phyloP scores from a whole-genome alignment of 306 rosid genomes.

The Trifolium fragiferum region DNA sequence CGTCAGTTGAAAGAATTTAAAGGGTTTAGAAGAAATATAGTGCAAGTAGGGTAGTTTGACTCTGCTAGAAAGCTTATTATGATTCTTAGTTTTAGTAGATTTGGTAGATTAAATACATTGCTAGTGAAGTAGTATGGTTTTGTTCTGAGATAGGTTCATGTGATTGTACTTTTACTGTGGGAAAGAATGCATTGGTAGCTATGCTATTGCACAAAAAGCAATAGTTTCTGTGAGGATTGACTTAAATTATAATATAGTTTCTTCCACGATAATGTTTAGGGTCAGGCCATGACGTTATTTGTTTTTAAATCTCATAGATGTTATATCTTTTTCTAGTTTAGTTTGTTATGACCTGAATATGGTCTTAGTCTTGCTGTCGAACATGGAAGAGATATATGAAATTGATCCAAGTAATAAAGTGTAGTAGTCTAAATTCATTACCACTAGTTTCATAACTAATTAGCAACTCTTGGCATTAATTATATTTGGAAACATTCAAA shows the following conservation, averaged over 20 bases:
- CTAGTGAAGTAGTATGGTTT: background rate
- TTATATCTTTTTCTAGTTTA: slow-evolving; percentile 2
- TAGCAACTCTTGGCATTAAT: background rate
- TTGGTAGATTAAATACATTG: slow-evolving; percentile 11
- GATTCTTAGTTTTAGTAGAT: slow-evolving; percentile 4
- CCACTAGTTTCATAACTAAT: background rate
- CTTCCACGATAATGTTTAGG: background rate
- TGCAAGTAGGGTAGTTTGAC: background rate
- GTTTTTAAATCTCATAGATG: slow-evolving; percentile 17
- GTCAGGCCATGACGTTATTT: background rate
- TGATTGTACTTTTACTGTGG: background rate
- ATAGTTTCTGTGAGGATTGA: background rate
- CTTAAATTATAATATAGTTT: background rate
- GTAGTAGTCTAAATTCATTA: background rate
- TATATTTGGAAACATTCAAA: slow-evolving; percentile 3
- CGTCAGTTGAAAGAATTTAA: background rate
- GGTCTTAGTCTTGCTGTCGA: background rate
- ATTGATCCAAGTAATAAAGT: background rate
- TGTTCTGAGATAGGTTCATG: slow-evolving; percentile 11
- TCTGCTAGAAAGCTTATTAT: background rate
- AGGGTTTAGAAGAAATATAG: background rate
- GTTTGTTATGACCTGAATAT: background rate
- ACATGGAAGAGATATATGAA: background rate
- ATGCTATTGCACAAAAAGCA: background rate
- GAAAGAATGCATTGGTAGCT: slow-evolving; percentile 11